Base-by-base conservation (phyloP, 2,329 filamentous ascomycete species). In the Triangularia setosa region DNA sequence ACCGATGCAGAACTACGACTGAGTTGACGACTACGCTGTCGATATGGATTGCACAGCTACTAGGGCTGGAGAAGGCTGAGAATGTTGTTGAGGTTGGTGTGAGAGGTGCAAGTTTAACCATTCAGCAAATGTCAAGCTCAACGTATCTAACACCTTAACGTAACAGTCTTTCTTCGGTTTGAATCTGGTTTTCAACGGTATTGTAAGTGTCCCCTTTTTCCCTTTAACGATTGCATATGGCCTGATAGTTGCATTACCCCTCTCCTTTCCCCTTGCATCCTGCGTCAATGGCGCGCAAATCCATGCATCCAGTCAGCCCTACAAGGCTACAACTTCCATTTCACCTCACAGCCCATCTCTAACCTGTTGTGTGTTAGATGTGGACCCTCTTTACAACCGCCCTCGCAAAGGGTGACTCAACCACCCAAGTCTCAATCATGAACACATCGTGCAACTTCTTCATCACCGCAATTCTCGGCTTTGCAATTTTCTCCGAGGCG, bases 371-470 rank as follows among this genome's bases (percentile, higher is more conserved):
- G 7, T 7, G n/a, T 21, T 23, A 86, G 76, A 94, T 94, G 91
- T 94, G 91, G 91, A 87, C 89, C 0, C 83, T 94, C 57, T 94
- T 93, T 79, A 94, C 91, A 6, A 84, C 86, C 58, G 91, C 91
- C 60, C 84, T 94, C n/a, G 87, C 90, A 0, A 83, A 85, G 18
- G 90, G 90, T 14, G 84, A 85, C 64, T 92, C 90, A 1, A 92
- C 91, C 8, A 91, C 91, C 0, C 90, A 92, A 72, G 91, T 93
- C 58, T 89, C 87, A 69, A 89, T 94, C 74, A 87, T 94, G 75
- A 94, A 94, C 76, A 93, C 91, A 2, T 91, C 89, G 14, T 83
- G 89, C 63, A 94, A 94, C 78, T 94, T 94, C 75, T 83, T 94
- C 77, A 77, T 92, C 66, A 93, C 91, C 0, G 91, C 91, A 7